Evolutionary conservation across 352 stramenopile species (phyloP).

Genomic region (Phytopythium mirpurense): DNA sequence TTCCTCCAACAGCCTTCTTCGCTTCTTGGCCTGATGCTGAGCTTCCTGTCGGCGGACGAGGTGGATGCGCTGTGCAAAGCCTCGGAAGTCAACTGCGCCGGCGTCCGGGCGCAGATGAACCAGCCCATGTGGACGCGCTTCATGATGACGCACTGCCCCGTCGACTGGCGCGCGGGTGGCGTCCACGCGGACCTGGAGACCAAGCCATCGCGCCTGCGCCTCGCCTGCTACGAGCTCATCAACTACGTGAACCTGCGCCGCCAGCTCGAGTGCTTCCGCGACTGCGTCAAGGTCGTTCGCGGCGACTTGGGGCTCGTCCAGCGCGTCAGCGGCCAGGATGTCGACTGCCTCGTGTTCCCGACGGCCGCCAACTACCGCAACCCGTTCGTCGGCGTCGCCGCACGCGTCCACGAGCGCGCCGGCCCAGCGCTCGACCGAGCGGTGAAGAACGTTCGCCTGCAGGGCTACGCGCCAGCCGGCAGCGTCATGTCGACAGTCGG

Average conservation of each 20-base stretch:
- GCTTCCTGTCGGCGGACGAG: slow-evolving; percentile 10
- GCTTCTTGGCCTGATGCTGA: slow-evolving; percentile 18
- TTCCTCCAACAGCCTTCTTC: slow-evolving; percentile 5
- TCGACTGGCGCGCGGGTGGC: slow-evolving; percentile 2
- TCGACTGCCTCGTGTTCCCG: slow-evolving; percentile 67
- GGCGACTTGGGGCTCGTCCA: slow-evolving; percentile 41
- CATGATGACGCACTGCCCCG: slow-evolving; percentile 13
- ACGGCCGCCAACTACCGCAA: slow-evolving; percentile 37
- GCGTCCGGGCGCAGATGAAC: slow-evolving; percentile 6
- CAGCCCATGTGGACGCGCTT: slow-evolving; percentile 15
- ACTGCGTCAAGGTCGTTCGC: slow-evolving; percentile 27
- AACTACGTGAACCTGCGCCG: slow-evolving; percentile 39
- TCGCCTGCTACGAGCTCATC: slow-evolving; percentile 17
- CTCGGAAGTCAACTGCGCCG: slow-evolving; percentile 6
- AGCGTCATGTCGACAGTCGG: slow-evolving; percentile 37
- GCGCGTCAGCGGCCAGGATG: slow-evolving; percentile 10
- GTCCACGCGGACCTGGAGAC: slow-evolving; percentile 1
- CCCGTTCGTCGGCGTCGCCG: slow-evolving; percentile 34
- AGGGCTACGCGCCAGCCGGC: slow-evolving; percentile 2
- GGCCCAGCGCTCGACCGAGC: slow-evolving; percentile 17
- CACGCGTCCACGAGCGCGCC: slow-evolving; percentile 42
- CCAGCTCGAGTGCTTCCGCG: slow-evolving; percentile 33
- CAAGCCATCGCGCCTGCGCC: neutral
- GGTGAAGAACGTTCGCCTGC: slow-evolving; percentile 10
- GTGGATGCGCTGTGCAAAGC: slow-evolving; percentile 13